phyloP scores from a whole-genome alignment of 179 eudicot species.

The Silene coronaria region DNA sequence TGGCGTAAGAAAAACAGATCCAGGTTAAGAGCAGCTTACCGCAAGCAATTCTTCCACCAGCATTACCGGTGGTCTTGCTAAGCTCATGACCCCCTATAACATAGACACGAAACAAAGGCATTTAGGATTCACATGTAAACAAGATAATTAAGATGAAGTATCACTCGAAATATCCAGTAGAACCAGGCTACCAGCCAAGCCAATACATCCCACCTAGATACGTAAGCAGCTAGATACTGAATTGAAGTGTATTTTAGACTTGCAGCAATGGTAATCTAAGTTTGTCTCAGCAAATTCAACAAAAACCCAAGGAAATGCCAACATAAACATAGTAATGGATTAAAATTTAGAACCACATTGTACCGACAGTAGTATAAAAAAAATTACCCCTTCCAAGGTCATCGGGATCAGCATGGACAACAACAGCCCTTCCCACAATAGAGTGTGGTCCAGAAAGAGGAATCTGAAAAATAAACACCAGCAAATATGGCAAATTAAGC shows the following conservation, averaged over 20 bases:
- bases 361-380: not conserved
- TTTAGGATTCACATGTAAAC: not conserved
- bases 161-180: no score
- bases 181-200: not conserved
- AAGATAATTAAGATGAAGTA: not conserved
- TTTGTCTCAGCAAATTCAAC: not conserved
- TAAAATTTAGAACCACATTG: not conserved
- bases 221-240: not conserved
- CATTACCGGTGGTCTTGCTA: constrained; percentile 90
- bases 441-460: constrained; percentile 75
- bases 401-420: constrained; percentile 89
- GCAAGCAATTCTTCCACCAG: constrained; percentile 86
- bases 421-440: constrained; percentile 88
- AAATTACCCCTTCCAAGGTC: constrained; percentile 78
- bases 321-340: not conserved
- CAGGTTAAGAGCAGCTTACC: constrained; percentile 35
- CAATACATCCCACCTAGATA: not conserved
- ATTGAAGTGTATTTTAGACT: no score
- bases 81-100: constrained; percentile 83
- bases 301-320: not conserved
- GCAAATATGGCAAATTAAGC: not conserved
- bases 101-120: not conserved
- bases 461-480: constrained; percentile 36
- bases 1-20: not conserved
- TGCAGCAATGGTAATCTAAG: not conserved